These are phyloP conservation scores for Cadophora gregata DNA, from an alignment of 2,329 filamentous ascomycete genomes.

Conservation along the genomic window DNA sequence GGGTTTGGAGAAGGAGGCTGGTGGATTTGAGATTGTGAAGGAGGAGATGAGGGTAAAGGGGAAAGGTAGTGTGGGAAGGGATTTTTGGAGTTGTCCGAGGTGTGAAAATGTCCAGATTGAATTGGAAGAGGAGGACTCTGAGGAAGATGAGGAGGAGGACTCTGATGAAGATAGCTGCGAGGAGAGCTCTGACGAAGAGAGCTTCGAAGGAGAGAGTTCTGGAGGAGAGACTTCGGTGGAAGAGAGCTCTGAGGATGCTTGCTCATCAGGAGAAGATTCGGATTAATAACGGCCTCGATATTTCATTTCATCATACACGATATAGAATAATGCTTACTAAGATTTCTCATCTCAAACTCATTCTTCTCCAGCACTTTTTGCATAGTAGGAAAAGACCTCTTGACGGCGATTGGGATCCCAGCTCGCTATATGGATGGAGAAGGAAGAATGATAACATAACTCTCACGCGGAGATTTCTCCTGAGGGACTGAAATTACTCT, in stretches of 20 bases:
- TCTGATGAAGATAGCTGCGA: not conserved
- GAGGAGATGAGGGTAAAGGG: not conserved
- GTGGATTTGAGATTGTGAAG: not conserved
- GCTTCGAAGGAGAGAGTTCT: not conserved
- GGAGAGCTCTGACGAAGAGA: not conserved
- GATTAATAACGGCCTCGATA: conserved; percentile 3
- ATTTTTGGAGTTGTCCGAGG: not conserved
- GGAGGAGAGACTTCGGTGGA: not conserved
- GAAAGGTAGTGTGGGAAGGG: not conserved
- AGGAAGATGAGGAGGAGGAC: not conserved
- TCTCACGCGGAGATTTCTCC: no score
- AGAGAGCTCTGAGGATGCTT: not conserved
- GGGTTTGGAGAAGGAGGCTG: not conserved
- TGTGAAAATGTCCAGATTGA: conserved; percentile 8
- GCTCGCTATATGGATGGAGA: no score
- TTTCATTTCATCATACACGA: not conserved
- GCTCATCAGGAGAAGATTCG: not conserved
- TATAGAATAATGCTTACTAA: not conserved
- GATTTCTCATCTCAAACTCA: no score
- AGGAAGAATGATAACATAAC: no score
- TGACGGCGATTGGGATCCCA: no score
- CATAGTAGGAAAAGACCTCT: no score
- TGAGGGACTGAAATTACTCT: no score
- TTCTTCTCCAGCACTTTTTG: no score
- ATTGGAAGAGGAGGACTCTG: not conserved